Base-by-base conservation (phyloP, 164 flowering plant genomes). In the Protea cynaroides region DNA sequence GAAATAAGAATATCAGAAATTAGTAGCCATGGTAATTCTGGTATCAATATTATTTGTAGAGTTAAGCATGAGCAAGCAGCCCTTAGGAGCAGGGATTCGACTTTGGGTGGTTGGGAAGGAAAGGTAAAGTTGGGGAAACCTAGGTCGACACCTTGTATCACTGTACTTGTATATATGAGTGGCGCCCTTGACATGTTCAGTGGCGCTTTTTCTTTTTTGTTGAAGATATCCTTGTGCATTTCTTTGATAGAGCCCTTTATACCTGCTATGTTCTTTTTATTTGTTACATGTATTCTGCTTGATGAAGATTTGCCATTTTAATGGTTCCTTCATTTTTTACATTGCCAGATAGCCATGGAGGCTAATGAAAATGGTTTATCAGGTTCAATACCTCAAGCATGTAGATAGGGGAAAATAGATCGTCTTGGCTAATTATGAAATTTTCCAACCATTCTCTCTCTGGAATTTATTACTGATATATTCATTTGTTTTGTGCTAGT, bases 121-220 rank as follows among this genome's bases (percentile, higher is more conserved):
- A 82, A 87, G 93, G 93, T 85, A 85, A 83, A 71, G 58, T 75
- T 76, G 69, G 76, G 82, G 77, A 74, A 64, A 72, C 76, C 66
- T 38, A 69, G 71, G 74, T 72, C 69, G 61, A 69, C 64, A 58
- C 61, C 66, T 69, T 72, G 81, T 72, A 75, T 61, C 51, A 51
- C 56, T 67, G 65, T 74, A 64, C 65, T 64, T 75, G 70, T 77
- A 79, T 74, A 65, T 69, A 60, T 58, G 62, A 68, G 63, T 74
- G 56, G 46, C 69, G 68, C 44, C 65, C 66, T 19, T 60, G 34
- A 29, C 25, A 43, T 69, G 56, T 64, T 71, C 63, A 71, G 72
- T 62, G 62, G 71, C 55, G 64, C 52, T 60, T 55, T 51, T 38
- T 53, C n/a, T 10, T 67, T 67, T 58, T 63, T 71, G 7, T 65